These are phyloP conservation scores for Auricularia cornea DNA, from an alignment of 768 basidiomycete species.

Conservation along the genomic window DNA sequence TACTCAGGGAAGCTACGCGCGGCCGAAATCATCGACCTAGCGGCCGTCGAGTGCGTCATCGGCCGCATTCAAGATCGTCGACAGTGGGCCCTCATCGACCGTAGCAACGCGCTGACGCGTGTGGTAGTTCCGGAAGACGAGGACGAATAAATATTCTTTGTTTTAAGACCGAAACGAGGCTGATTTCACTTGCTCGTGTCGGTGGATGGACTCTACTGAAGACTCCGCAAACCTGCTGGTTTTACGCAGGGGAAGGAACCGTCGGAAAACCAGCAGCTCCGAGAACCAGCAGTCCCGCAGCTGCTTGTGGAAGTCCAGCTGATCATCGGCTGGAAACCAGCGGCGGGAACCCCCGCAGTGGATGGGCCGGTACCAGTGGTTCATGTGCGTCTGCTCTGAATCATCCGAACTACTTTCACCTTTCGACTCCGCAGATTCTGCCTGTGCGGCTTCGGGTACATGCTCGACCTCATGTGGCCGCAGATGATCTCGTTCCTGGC, in stretches of 20 bases:
- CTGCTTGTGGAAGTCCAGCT: too few species aligned
- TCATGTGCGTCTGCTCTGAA: background rate
- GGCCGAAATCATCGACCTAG: constrained; percentile 16
- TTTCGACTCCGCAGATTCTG: background rate
- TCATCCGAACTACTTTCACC: too few species aligned
- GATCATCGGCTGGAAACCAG: too few species aligned
- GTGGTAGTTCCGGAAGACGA: background rate
- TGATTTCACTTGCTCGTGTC: too few species aligned
- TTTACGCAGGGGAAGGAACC: too few species aligned
- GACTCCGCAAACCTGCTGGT: too few species aligned
- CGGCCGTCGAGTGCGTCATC: constrained; percentile 18
- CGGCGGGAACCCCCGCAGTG: too few species aligned
- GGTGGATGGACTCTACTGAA: too few species aligned
- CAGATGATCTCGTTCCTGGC: constrained; percentile 3
- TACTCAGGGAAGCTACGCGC: constrained; percentile 5
- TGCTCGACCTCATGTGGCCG: background rate
- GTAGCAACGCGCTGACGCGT: constrained; percentile 15
- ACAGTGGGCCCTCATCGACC: constrained; percentile 18
- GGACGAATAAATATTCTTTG: background rate
- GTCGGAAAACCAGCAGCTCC: too few species aligned
- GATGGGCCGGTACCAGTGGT: constrained; percentile 56
- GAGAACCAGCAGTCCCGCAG: too few species aligned
- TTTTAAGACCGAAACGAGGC: background rate
- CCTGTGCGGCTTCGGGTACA: background rate
- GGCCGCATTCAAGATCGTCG: constrained; percentile 14